Evolutionary conservation across 495 filamentous ascomycete species (phyloP).

Genomic region (Talaromyces adpressus): DNA sequence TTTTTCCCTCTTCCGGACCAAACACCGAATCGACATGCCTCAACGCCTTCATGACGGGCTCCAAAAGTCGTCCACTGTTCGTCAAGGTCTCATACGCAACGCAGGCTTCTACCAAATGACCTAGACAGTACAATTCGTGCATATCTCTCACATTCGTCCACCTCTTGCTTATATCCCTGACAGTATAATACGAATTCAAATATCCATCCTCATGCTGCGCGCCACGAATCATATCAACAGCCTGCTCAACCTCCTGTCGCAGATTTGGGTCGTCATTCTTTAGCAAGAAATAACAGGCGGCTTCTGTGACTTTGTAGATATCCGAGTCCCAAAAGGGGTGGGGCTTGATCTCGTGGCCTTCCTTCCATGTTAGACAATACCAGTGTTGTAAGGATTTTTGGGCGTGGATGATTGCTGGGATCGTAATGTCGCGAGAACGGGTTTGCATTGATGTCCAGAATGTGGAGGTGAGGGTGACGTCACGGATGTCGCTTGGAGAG

Average conservation of each 20-base stretch:
- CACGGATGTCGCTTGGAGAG: conserved; percentile 3
- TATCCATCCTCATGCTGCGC: conserved; percentile 54
- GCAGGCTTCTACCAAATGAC: conserved; percentile 54
- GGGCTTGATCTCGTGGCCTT: conserved; percentile 5
- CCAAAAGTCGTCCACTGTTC: conserved; percentile 41
- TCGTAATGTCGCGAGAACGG: conserved; percentile 5
- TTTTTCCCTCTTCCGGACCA: conserved; percentile 40
- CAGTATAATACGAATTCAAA: conserved; percentile 52
- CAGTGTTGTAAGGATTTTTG: conserved; percentile 3
- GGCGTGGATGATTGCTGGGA: conserved; percentile 7
- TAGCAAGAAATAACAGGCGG: conserved; percentile 48
- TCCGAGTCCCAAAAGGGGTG: conserved; percentile 46
- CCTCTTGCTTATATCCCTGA: conserved; percentile 41
- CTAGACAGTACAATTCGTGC: conserved; percentile 50
- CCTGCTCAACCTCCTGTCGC: conserved; percentile 44
- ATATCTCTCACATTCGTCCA: conserved; percentile 54
- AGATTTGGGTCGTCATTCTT: conserved; percentile 37
- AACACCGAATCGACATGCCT: conserved; percentile 47
- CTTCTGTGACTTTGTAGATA: conserved; percentile 55
- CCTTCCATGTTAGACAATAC: conserved; percentile 8
- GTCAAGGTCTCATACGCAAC: conserved; percentile 45
- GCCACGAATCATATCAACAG: conserved; percentile 45
- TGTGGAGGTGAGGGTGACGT: conserved; percentile 4
- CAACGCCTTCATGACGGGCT: conserved; percentile 30
- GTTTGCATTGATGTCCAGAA: conserved; percentile 7